Evolutionary conservation across 768 basidiomycete genomes (phyloP).

Genomic region (Tricholoma matsutake): DNA sequence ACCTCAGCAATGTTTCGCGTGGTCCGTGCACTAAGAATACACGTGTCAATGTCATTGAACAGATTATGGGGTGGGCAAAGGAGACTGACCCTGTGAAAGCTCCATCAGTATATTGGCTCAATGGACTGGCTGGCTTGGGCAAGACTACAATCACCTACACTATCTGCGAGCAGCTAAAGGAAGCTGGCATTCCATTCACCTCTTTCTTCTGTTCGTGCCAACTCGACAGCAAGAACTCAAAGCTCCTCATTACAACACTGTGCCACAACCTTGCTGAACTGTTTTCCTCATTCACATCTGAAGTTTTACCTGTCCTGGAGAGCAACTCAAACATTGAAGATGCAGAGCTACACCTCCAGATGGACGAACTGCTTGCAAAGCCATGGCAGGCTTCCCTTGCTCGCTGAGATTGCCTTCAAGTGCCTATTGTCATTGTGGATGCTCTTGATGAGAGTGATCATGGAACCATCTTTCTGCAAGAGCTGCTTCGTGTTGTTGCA

Average conservation of each 20-base stretch:
- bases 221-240: background rate
- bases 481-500: background rate
- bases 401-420: background rate
- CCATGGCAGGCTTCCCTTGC: background rate
- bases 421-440: background rate
- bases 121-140: background rate
- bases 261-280: background rate
- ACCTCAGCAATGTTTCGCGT: background rate
- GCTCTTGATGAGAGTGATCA: constrained; percentile 4
- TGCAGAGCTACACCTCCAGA: background rate
- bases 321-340: background rate
- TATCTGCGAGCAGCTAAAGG: background rate
- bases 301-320: background rate
- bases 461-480: background rate
- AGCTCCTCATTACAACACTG: background rate
- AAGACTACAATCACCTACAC: background rate
- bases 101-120: background rate
- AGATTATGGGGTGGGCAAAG: background rate
- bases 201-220: background rate
- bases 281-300: background rate
- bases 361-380: background rate
- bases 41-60: background rate
- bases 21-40: background rate
- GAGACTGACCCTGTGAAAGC: background rate
- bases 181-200: background rate